Evolutionary conservation across 169 alveolate species (phyloP).

Genomic region (Cryptosporidium ubiquitum): DNA sequence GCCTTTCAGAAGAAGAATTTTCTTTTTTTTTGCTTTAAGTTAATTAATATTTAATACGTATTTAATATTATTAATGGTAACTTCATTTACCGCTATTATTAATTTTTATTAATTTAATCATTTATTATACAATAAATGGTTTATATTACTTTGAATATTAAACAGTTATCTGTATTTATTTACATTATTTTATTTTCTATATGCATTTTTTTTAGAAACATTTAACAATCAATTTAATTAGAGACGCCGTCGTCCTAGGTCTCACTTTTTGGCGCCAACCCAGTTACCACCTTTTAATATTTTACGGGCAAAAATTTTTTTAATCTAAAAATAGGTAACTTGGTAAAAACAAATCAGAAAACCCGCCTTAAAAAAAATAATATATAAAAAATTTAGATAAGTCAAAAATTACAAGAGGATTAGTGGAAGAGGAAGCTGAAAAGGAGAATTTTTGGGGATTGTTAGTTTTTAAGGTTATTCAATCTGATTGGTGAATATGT

Average conservation of each 20-base stretch:
- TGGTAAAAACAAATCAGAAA: background rate
- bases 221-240: background rate
- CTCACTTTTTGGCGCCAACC: conserved; percentile 4
- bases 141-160: background rate
- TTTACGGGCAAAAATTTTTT: background rate
- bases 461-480: too few relatives aligned
- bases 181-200: background rate
- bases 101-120: background rate
- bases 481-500: background rate
- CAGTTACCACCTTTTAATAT: background rate
- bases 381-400: background rate
- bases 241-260: conserved; percentile 75
- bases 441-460: background rate
- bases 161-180: background rate
- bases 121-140: background rate
- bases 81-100: background rate
- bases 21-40: background rate
- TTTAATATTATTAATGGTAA: background rate
- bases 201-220: background rate
- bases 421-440: background rate
- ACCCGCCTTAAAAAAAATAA: background rate
- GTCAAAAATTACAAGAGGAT: conserved; percentile 3
- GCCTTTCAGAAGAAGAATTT: background rate
- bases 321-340: conserved; percentile 31
- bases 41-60: background rate